Conservation (phyloP, 129 eudicot species). For the Helichrysum umbraculigerum region DNA sequence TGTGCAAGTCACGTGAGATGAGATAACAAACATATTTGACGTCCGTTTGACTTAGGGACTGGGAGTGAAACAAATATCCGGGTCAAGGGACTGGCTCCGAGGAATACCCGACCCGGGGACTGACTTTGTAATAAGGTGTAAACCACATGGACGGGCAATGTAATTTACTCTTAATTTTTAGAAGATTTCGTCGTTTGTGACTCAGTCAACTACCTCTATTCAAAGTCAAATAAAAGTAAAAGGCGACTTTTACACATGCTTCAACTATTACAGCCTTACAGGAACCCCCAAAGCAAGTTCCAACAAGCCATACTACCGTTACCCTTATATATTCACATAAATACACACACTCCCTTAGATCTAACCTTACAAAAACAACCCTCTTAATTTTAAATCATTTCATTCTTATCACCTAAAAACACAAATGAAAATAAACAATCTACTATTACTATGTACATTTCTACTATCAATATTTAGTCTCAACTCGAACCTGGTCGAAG, state of each 20-base stretch:
- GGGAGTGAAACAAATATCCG: too few species aligned
- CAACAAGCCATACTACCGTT: not conserved
- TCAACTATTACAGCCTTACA: not conserved
- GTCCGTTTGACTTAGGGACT: too few species aligned
- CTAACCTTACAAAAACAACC: too few species aligned
- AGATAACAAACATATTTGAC: too few species aligned
- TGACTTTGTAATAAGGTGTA: too few species aligned
- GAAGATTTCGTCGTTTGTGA: too few species aligned
- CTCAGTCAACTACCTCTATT: not conserved
- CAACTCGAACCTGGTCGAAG: slow-evolving; percentile 40
- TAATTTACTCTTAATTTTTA: too few species aligned
- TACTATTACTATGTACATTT: slow-evolving; percentile 5
- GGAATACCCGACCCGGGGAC: too few species aligned
- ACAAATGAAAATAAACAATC: slow-evolving; percentile 2
- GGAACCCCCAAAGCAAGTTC: slow-evolving; percentile 30
- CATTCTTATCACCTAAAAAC: not conserved
- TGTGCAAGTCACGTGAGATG: too few species aligned
- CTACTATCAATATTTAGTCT: slow-evolving; percentile 27
- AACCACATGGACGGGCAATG: too few species aligned
- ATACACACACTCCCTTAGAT: not conserved
- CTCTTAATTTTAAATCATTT: not conserved
- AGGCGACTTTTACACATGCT: slow-evolving; percentile 17
- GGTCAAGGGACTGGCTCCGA: too few species aligned
- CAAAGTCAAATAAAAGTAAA: slow-evolving; percentile 32
- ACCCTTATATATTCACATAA: not conserved